Percentiles rank a stretch among this genome's conserved stretches.
These are phyloP conservation scores for Mariannaea sp. DNA, from an alignment of 2,329 filamentous ascomycete genomes.

Conservation along the genomic window DNA sequence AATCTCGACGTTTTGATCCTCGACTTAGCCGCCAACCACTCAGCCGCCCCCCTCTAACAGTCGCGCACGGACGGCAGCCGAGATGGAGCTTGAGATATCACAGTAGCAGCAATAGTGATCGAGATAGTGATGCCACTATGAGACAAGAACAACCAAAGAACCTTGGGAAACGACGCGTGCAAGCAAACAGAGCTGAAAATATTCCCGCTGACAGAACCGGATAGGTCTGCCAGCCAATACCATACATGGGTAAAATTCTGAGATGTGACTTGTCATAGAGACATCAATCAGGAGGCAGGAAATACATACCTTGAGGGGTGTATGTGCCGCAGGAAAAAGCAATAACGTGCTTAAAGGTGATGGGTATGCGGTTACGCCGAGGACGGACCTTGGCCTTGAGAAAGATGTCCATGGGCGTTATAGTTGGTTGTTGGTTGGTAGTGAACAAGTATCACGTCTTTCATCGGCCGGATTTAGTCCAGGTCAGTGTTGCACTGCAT, in stretches of 20 bases:
- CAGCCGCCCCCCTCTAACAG: background rate
- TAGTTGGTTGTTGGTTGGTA: background rate
- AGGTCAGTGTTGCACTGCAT: background rate
- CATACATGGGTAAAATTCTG: background rate
- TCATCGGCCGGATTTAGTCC: background rate
- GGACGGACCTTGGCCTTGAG: background rate
- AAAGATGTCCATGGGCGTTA: too few species aligned
- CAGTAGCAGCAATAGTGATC: background rate
- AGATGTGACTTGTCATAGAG: constrained; percentile 2
- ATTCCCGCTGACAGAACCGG: background rate
- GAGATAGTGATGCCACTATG: background rate
- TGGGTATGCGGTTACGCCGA: background rate
- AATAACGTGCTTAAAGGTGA: background rate
- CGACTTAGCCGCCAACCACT: too few species aligned
- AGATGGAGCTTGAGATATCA: too few species aligned
- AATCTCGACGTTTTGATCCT: background rate
- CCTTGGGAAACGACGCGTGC: background rate
- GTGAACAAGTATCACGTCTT: background rate
- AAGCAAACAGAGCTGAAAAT: background rate
- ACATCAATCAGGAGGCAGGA: too few species aligned
- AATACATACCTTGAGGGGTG: background rate
- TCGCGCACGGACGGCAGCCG: background rate
- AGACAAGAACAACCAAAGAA: background rate
- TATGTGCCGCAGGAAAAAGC: constrained; percentile 6
- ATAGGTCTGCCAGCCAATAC: background rate